Percentiles rank a stretch among this genome's conserved stretches.
These are phyloP conservation scores for Lonicera japonica DNA, from an alignment of 129 eudicot species.

Conservation along the genomic window DNA sequence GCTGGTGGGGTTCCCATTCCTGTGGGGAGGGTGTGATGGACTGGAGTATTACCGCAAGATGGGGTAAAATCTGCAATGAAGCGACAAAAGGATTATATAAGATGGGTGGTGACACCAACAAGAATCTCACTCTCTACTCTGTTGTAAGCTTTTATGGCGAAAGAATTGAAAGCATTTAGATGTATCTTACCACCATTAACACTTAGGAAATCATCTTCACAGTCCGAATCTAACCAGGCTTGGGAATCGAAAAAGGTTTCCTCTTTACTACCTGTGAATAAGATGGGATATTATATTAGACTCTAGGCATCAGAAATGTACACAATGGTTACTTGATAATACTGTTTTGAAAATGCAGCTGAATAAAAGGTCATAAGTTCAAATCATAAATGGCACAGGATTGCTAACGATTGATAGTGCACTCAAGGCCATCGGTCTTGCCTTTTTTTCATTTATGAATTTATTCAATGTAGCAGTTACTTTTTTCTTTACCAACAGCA, in stretches of 20 bases:
- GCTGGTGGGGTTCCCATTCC: conserved; percentile 8
- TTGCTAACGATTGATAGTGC: not conserved
- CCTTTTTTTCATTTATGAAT: not conserved
- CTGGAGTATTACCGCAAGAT: conserved; percentile 34
- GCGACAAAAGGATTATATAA: not conserved
- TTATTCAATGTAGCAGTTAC: not conserved
- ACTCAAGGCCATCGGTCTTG: not conserved
- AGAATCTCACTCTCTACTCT: not conserved
- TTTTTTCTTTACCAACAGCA: no score
- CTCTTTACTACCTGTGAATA: conserved; percentile 31
- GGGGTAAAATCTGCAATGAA: conserved; percentile 34
- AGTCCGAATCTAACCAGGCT: conserved; percentile 39
- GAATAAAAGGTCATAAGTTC: conserved; percentile 1
- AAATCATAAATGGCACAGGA: not conserved
- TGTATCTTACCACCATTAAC: conserved; percentile 33
- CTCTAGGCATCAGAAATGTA: not conserved
- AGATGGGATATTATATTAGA: not conserved
- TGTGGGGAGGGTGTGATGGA: conserved; percentile 17
- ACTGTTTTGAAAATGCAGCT: not conserved
- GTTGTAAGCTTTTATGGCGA: no score
- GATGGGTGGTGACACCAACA: not conserved
- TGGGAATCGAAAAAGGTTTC: conserved; percentile 36
- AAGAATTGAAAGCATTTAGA: not conserved
- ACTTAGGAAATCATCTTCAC: conserved; percentile 38
- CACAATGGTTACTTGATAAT: not conserved